Evolutionary conservation across 768 basidiomycete genomes (phyloP), one percentile per base, ranked within the genome.

Genomic region (Leccinellum rugosiceps): DNA sequence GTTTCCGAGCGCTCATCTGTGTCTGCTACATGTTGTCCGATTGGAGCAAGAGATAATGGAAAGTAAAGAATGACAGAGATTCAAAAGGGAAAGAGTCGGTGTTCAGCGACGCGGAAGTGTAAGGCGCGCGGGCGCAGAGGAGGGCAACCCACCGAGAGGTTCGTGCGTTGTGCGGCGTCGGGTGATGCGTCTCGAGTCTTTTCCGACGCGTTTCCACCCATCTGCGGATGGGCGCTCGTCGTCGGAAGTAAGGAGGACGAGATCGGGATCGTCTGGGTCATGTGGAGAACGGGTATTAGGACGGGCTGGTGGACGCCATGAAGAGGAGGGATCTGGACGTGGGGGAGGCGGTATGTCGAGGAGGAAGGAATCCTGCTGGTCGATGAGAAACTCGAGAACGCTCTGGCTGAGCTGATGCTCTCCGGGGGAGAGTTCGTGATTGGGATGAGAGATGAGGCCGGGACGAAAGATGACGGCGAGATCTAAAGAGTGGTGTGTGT

Each of bases 401-500:
- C 80, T 78, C 72, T 97, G 96, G 61, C 89, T 93, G 8, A 93
- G 81, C 9, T 85, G 83, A 74, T 98, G 94, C 68, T 96, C 93
- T 47, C 82, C 75, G 1, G 94, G 94, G 6, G 83, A 83, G 78
- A 95, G 83, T 66, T 93, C 91, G 67, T 98, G 94, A 23, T 79
- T 74, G 2, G 94, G 90, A 70, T 94, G 92, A 9, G 92, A 90
- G 58, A 99, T 86, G 5, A 99, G 77, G 17, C 95, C 97, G 0
- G 97, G 97, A 57, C 94, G 90, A 74, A 99, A 99, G 62, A 98
- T 96, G 47, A 96, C 90, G 17, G 96, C 97, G 19, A 99, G 85
- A 75, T 99, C 96, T 93, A 69, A 25, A 26, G 10, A 25, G 7
- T 4, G n/a, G 53, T 54, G 32, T 49, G 56, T 49, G 56, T 6